Percentiles rank a stretch among this genome's conserved stretches.
Evolutionary conservation across 306 rosid species (phyloP).

Genomic region (Prunus armeniaca): DNA sequence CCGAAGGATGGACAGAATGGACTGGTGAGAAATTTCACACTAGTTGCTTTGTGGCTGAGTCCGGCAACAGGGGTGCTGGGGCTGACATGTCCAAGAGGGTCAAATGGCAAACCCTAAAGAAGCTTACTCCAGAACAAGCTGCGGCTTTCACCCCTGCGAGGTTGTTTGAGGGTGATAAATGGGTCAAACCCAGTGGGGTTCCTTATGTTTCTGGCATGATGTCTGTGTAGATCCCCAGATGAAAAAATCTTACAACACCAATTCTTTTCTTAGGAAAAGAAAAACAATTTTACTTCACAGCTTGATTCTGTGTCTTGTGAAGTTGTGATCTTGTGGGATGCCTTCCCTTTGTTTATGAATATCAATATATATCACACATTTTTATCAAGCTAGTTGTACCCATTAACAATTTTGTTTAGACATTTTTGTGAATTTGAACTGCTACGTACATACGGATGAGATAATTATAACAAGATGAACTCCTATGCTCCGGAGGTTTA

Average conservation of each 20-base stretch:
- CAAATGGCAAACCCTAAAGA: background rate
- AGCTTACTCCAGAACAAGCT: background rate
- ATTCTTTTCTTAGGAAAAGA: background rate
- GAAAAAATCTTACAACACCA: background rate
- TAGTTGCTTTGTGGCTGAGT: conserved; percentile 1
- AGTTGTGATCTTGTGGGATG: too few species aligned
- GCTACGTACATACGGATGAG: too few species aligned
- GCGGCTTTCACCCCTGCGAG: background rate
- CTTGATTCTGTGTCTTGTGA: too few species aligned
- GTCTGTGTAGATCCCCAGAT: background rate
- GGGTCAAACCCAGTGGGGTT: conserved; percentile 13
- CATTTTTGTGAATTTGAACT: too few species aligned
- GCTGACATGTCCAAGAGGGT: conserved; percentile 9
- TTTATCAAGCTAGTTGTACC: too few species aligned
- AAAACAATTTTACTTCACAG: too few species aligned
- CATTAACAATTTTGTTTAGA: too few species aligned
- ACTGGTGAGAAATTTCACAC: background rate
- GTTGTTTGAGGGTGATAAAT: conserved; percentile 2
- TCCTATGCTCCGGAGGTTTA: too few species aligned
- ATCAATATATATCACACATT: too few species aligned
- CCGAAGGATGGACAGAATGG: conserved; percentile 20
- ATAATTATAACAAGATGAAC: too few species aligned
- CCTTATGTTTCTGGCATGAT: conserved; percentile 7
- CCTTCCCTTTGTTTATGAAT: too few species aligned
- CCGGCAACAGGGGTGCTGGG: conserved; percentile 11